Evolutionary conservation across 805 yeast species (phyloP).

Genomic region (Debaryomyces hansenii): DNA sequence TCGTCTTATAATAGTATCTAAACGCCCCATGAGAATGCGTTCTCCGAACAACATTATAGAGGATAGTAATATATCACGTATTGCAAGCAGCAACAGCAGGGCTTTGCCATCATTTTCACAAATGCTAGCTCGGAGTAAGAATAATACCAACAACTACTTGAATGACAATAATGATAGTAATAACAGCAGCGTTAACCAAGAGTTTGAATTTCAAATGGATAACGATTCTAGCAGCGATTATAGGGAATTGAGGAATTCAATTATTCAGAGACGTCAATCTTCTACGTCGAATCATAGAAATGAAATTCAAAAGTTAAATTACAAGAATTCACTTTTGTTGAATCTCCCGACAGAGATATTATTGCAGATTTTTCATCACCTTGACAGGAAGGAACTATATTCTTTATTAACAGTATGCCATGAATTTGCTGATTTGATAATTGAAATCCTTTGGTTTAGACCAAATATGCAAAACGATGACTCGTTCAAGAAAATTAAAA

Average conservation of each 20-base stretch:
- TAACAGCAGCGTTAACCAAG: not conserved
- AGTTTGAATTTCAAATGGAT: constrained; percentile 30
- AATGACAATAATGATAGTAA: not conserved
- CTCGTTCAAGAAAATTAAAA: constrained; percentile 52
- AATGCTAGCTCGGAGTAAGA: not conserved
- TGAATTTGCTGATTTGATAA: constrained; percentile 74
- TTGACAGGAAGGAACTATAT: constrained; percentile 62
- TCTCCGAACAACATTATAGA: constrained; percentile 6
- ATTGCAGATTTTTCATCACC: constrained; percentile 62
- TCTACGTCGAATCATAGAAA: constrained; percentile 13
- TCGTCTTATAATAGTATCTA: too few species aligned
- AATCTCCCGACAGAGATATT: constrained; percentile 61
- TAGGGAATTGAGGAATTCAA: constrained; percentile 33
- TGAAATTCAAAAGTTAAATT: constrained; percentile 22
- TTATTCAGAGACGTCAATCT: constrained; percentile 26
- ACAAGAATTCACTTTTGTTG: constrained; percentile 39
- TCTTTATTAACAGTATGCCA: constrained; percentile 71
- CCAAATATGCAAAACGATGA: constrained; percentile 62
- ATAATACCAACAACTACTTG: not conserved
- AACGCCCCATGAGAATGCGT: constrained; percentile 2
- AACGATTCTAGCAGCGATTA: constrained; percentile 31
- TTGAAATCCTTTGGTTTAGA: constrained; percentile 85
- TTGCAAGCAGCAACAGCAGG: not conserved
- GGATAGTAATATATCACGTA: not conserved
- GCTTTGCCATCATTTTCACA: not conserved